Conservation (phyloP, 768 basidiomycete species). For the Lactarius vividus region DNA sequence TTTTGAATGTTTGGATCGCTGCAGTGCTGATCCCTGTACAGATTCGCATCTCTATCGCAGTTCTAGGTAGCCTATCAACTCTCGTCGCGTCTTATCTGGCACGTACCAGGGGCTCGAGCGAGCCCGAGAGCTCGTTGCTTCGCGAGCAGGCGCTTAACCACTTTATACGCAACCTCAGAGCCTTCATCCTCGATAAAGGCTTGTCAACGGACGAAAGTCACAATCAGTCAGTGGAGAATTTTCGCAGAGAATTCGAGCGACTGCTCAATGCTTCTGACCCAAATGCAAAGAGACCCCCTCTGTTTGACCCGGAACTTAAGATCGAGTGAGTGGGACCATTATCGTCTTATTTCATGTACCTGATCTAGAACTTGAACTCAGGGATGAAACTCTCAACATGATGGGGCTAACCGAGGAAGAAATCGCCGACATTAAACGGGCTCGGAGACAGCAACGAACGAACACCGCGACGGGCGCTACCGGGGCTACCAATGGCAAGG, state of each 20-base stretch:
- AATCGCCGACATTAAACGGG: too few relatives aligned
- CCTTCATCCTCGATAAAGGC: constrained; percentile 56
- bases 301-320: neutral
- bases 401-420: neutral
- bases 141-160: constrained; percentile 60
- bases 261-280: constrained; percentile 32
- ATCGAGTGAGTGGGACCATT: neutral
- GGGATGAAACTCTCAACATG: neutral
- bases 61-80: constrained; percentile 57
- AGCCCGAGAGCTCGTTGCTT: constrained; percentile 59
- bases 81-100: constrained; percentile 70
- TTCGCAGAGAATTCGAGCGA: constrained; percentile 46
- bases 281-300: neutral
- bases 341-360: neutral
- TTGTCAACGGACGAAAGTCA: constrained; percentile 33
- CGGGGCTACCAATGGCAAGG: neutral
- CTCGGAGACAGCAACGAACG: neutral
- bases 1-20: neutral
- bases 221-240: constrained; percentile 37
- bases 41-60: constrained; percentile 36
- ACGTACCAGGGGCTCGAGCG: constrained; percentile 62
- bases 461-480: neutral
- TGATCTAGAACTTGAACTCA: neutral
- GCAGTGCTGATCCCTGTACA: constrained; percentile 24
- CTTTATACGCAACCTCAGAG: constrained; percentile 57